Evolutionary conservation across 2,329 filamentous ascomycete species (phyloP), one percentile per base, ranked within the genome.

Genomic region (Claviceps cyperi): DNA sequence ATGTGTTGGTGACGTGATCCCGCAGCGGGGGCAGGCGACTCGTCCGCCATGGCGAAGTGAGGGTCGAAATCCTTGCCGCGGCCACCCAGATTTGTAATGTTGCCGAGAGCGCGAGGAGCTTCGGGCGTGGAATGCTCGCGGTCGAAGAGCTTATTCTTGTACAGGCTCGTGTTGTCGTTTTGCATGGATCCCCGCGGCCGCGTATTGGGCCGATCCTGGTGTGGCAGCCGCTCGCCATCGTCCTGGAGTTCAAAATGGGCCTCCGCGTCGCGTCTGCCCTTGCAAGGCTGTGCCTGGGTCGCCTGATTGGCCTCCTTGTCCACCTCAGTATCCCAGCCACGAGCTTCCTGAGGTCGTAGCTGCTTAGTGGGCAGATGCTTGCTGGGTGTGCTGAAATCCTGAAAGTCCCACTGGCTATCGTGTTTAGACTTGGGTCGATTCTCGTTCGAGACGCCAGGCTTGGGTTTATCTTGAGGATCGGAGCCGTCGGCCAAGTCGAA

Each of bases 241-340:
- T 97, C 90, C 49, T 78, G 73, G 59, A 96, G 77, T 53, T 92
- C 81, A 61, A 95, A 96, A 66, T 97, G 88, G 1, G 81, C 70
- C 61, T 90, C 81, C 17, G 84, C 83, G 59, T 94, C 86, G 41
- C 81, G 86, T 52, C 91, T 86, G 38, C 84, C 75, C 62, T 84
- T 84, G 58, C 75, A 70, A 38, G 78, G 73, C 36, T 77, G 72
- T 3, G 28, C 28, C 14, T 78, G 71, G 55, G 73, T 72, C 7
- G 81, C 78, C 8, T 78, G 81, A 38, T 77, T 73, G 38, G 66
- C 65, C 43, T 77, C 40, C n/a, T 36, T 40, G 49, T 84, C 77
- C 14, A 43, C 43, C 45, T 89, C 83, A 46, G 83, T 81, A 57
- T 83, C 84, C 80, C 86, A 94, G 64, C 92, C 84, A 50, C 86